These are phyloP conservation scores for Diaporthe helianthi DNA, from an alignment of 2,329 filamentous ascomycete genomes.

Conservation along the genomic window DNA sequence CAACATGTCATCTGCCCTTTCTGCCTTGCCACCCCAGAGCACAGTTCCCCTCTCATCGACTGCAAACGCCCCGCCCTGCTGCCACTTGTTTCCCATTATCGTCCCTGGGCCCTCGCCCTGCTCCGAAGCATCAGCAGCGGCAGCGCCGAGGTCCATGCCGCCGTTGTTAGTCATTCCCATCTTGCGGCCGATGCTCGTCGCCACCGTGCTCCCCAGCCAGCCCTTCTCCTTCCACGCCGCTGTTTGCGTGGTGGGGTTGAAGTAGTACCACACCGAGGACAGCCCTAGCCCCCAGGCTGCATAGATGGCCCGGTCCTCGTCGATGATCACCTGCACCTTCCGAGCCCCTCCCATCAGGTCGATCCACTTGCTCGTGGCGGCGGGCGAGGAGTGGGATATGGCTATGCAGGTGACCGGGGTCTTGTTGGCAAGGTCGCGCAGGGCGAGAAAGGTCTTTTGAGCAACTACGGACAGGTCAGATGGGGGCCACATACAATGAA, in stretches of 20 bases:
- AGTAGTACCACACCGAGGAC: conserved; percentile 57
- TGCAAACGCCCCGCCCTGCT: conserved; percentile 59
- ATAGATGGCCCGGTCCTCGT: conserved; percentile 63
- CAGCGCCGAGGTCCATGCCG: conserved; percentile 13
- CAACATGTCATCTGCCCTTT: conserved; percentile 58
- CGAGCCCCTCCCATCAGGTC: conserved; percentile 64
- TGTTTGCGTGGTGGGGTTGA: conserved; percentile 60
- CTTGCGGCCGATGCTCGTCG: conserved; percentile 50
- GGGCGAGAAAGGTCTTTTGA: conserved; percentile 62
- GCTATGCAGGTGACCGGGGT: conserved; percentile 61
- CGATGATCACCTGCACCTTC: conserved; percentile 62
- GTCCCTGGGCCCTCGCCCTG: conserved; percentile 41
- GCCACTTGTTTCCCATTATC: conserved; percentile 62
- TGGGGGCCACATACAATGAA: conserved; percentile 1
- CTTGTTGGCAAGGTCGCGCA: conserved; percentile 61
- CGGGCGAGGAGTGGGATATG: conserved; percentile 64
- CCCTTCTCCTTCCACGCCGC: conserved; percentile 62
- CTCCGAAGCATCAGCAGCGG: conserved; percentile 44
- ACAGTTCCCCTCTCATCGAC: conserved; percentile 57
- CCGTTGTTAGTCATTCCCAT: conserved; percentile 5
- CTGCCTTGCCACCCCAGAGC: conserved; percentile 57
- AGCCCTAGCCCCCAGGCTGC: conserved; percentile 66
- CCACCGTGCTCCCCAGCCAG: conserved; percentile 60
- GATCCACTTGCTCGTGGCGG: conserved; percentile 64
- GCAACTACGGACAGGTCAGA: conserved; percentile 49